These are phyloP conservation scores for Aciculosporium take DNA, from an alignment of 2,329 filamentous ascomycete genomes.

Conservation along the genomic window DNA sequence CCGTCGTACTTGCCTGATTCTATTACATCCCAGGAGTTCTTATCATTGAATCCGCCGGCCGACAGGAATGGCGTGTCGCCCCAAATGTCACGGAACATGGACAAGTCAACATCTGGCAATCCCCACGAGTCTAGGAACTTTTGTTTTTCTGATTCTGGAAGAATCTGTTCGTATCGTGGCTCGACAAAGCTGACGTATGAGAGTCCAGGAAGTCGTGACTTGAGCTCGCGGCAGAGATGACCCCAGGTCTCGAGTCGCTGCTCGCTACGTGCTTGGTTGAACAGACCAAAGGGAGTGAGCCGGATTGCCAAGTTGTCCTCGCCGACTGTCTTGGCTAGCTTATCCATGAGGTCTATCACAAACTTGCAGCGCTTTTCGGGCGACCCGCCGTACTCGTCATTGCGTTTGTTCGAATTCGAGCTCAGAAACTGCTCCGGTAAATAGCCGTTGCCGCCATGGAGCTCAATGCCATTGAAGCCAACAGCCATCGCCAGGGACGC, in stretches of 20 bases:
- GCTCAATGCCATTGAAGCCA: slow-evolving; percentile 33
- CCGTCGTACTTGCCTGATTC: slow-evolving; percentile 31
- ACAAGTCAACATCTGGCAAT: slow-evolving; percentile 28
- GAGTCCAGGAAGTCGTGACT: slow-evolving; percentile 26
- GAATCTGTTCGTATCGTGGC: slow-evolving; percentile 39
- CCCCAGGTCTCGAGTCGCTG: slow-evolving; percentile 39
- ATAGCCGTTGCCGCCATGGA: slow-evolving; percentile 27
- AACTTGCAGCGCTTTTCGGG: slow-evolving; percentile 30
- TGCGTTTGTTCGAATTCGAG: slow-evolving; percentile 22
- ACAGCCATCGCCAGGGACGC: slow-evolving; percentile 34
- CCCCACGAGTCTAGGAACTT: slow-evolving; percentile 33
- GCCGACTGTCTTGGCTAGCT: slow-evolving; percentile 27
- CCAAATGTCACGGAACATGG: slow-evolving; percentile 35
- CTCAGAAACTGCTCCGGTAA: slow-evolving; percentile 26
- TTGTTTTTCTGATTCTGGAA: slow-evolving; percentile 33
- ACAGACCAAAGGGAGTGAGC: slow-evolving; percentile 34
- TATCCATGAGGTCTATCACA: slow-evolving; percentile 37
- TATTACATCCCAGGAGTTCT: slow-evolving; percentile 31
- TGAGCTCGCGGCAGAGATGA: slow-evolving; percentile 33
- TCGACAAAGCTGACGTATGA: slow-evolving; percentile 43
- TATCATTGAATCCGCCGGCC: slow-evolving; percentile 38
- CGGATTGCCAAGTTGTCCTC: slow-evolving; percentile 30
- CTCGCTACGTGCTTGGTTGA: slow-evolving; percentile 34
- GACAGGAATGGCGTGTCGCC: slow-evolving; percentile 39
- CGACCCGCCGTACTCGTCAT: slow-evolving; percentile 21